Evolutionary conservation across 2,329 filamentous ascomycete species (phyloP).

Genomic region (Fusarium lyarnte): DNA sequence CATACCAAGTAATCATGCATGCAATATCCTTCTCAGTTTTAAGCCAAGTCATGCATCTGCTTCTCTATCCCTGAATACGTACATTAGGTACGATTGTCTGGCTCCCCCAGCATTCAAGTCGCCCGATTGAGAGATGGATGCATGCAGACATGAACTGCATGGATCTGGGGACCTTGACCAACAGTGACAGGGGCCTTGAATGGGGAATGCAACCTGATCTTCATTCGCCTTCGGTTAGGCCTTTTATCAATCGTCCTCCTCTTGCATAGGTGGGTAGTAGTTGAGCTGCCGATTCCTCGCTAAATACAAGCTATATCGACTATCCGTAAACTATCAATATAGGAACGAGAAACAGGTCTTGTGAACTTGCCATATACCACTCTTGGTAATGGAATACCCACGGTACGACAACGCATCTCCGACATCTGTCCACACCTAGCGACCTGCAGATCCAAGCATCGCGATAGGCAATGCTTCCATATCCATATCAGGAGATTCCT

Average conservation of each 20-base stretch:
- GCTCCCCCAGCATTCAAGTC: background rate
- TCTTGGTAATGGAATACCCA: conserved; percentile 10
- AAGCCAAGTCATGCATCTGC: background rate
- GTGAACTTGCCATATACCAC: background rate
- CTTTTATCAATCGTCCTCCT: conserved; percentile 1
- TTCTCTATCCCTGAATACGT: conserved; percentile 6
- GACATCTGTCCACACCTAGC: conserved; percentile 20
- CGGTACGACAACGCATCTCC: conserved; percentile 24
- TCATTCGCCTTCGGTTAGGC: background rate
- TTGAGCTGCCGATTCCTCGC: background rate
- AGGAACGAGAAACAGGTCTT: background rate
- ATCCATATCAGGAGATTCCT: conserved; percentile 25
- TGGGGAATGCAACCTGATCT: background rate
- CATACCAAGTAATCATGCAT: conserved; percentile 2
- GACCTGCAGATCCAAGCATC: conserved; percentile 26
- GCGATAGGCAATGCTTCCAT: conserved; percentile 6
- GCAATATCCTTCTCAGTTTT: background rate
- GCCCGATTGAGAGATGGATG: conserved; percentile 33
- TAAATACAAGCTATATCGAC: background rate
- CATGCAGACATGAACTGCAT: conserved; percentile 27
- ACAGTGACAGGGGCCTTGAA: background rate
- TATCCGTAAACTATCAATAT: background rate
- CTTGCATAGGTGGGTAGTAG: background rate
- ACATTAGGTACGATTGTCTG: background rate
- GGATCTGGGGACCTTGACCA: conserved; percentile 6